phyloP scores from a whole-genome alignment of 345 rosid genomes.

The Angophora floribunda region DNA sequence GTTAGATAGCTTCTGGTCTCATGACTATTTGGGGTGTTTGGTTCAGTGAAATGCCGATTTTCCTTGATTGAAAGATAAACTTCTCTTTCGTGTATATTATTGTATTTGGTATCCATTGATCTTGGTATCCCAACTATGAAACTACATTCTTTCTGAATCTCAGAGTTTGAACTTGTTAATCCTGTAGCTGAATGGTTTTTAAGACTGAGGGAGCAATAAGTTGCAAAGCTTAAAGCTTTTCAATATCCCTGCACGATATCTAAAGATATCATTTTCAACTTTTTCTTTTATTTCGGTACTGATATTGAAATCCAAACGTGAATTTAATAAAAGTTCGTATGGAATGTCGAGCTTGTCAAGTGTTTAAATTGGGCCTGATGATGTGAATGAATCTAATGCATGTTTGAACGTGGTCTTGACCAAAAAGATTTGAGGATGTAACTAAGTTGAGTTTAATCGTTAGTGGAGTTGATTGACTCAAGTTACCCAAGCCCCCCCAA shows the following conservation, averaged over 20 bases:
- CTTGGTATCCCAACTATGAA: no score
- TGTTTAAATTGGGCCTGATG: background rate
- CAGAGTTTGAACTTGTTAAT: no score
- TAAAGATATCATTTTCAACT: background rate
- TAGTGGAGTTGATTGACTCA: background rate
- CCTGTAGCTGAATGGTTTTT: background rate
- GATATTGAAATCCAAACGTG: background rate
- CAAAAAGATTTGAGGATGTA: background rate
- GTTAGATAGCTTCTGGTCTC: no score
- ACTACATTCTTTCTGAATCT: no score
- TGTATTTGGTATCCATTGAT: no score
- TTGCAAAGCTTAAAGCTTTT: background rate
- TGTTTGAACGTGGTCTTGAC: background rate
- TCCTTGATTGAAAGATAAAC: background rate
- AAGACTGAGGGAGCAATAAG: background rate
- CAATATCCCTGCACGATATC: background rate
- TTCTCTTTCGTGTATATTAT: background rate
- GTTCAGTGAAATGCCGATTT: background rate
- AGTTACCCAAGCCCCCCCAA: background rate
- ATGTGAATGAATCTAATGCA: background rate
- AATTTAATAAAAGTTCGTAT: no score
- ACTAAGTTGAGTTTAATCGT: background rate
- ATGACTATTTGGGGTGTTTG: background rate
- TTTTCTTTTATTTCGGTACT: background rate
- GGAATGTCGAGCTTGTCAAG: background rate